phyloP scores from a whole-genome alignment of 2,329 filamentous ascomycete genomes.

The Teratosphaeria gauchensis region DNA sequence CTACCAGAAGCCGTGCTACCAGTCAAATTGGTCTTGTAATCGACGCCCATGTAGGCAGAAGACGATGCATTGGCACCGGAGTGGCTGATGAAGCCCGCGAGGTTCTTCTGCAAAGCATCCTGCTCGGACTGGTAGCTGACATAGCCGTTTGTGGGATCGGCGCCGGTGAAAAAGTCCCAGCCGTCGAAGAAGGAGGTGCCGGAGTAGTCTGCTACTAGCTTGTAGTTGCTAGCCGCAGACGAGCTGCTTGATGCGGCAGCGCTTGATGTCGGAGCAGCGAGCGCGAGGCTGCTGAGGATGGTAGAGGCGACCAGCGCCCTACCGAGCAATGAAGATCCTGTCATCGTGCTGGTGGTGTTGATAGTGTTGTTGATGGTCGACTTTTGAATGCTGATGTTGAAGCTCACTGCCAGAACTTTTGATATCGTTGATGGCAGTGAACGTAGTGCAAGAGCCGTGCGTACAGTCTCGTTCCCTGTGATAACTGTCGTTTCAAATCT shows the following conservation, averaged over 20 bases:
- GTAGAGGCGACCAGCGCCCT: constrained; percentile 10
- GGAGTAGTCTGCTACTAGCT: constrained; percentile 20
- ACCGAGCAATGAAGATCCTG: background rate
- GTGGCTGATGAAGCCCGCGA: constrained; percentile 33
- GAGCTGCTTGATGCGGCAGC: background rate
- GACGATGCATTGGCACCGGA: constrained; percentile 17
- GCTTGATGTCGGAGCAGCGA: constrained; percentile 1
- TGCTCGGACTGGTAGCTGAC: constrained; percentile 13
- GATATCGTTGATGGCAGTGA: background rate
- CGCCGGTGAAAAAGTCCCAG: constrained; percentile 35
- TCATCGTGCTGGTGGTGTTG: background rate
- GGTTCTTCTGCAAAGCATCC: constrained; percentile 28
- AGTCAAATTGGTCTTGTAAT: constrained; percentile 25
- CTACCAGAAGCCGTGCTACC: constrained; percentile 8
- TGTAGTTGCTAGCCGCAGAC: constrained; percentile 11
- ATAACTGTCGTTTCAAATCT: background rate
- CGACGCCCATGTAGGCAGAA: constrained; percentile 38
- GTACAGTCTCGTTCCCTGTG: background rate
- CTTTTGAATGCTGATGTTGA: background rate
- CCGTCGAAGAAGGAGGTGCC: constrained; percentile 33
- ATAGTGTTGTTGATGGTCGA: background rate
- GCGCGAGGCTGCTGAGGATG: constrained; percentile 6
- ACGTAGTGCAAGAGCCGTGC: background rate
- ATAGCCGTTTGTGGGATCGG: constrained; percentile 36
- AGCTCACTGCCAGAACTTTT: background rate